Conservation (phyloP, 169 alveolate genomes). For the Amoebophrya sp. region DNA sequence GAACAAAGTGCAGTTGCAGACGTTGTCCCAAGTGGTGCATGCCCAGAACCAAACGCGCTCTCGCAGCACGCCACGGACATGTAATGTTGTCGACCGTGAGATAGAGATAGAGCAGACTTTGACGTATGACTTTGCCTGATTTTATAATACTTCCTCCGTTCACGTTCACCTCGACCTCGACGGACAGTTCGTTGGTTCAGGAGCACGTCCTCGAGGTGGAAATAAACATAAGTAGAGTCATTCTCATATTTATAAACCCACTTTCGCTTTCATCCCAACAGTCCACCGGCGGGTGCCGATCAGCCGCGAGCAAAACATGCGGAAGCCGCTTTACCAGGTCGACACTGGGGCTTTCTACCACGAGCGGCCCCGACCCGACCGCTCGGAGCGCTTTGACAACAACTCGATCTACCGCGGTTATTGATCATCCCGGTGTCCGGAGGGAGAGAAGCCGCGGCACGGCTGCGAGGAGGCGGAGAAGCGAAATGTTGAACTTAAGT, state of each 20-base stretch:
- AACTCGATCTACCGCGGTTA: too few species aligned
- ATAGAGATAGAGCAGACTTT: neutral
- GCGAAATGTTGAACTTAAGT: too few species aligned
- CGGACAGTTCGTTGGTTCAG: neutral
- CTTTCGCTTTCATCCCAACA: neutral
- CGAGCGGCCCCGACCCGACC: too few species aligned
- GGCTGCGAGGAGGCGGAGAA: too few species aligned
- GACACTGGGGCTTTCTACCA: too few species aligned
- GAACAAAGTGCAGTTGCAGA: neutral
- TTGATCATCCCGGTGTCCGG: too few species aligned
- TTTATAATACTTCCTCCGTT: neutral
- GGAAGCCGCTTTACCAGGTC: neutral
- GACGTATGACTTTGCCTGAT: neutral
- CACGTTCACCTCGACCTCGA: neutral
- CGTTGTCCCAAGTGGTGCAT: too few species aligned
- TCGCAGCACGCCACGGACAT: neutral
- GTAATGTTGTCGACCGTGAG: neutral
- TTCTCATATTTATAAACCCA: too few species aligned
- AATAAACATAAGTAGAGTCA: too few species aligned
- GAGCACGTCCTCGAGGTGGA: neutral
- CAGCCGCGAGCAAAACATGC: neutral
- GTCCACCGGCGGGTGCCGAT: neutral
- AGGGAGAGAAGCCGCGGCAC: too few species aligned
- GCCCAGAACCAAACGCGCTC: neutral
- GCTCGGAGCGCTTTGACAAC: too few species aligned